A percentile compares a stretch with the other conserved stretches of the same genome.
phyloP scores from a whole-genome alignment of 2,329 filamentous ascomycete species.

The Colletotrichum shisoi region DNA sequence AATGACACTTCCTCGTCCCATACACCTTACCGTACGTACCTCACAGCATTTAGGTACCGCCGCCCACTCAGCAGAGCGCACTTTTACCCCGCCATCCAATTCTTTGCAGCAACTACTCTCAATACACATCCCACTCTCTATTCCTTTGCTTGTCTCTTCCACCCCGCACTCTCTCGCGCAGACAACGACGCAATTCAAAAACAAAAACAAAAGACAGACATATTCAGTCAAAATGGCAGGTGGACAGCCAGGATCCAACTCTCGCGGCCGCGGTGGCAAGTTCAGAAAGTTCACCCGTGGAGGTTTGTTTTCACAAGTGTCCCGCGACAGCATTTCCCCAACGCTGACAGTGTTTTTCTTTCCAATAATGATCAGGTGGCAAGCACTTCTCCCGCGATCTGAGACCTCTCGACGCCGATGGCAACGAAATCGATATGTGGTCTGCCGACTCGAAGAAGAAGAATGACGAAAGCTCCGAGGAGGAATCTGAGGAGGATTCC shows the following conservation, averaged over 20 bases:
- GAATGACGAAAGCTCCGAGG: slow-evolving; percentile 60
- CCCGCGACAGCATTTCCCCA: slow-evolving; percentile 13
- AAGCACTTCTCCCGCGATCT: slow-evolving; percentile 95
- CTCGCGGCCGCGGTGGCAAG: slow-evolving; percentile 87
- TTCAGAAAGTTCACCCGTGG: slow-evolving; percentile 93
- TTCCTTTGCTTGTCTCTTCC: background rate
- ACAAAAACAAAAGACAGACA: slow-evolving; percentile 36
- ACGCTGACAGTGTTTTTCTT: slow-evolving; percentile 32
- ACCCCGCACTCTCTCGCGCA: slow-evolving; percentile 38
- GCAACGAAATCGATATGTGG: slow-evolving; percentile 91
- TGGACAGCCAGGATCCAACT: slow-evolving; percentile 56
- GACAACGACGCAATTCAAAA: slow-evolving; percentile 23
- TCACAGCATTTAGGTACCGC: slow-evolving; percentile 21
- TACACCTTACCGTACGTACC: slow-evolving; percentile 1
- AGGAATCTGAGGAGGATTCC: slow-evolving; percentile 62
- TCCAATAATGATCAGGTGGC: slow-evolving; percentile 67
- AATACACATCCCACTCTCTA: slow-evolving; percentile 34
- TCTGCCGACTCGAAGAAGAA: slow-evolving; percentile 63
- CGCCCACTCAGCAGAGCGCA: slow-evolving; percentile 22
- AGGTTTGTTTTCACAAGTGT: slow-evolving; percentile 64
- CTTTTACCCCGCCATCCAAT: slow-evolving; percentile 34
- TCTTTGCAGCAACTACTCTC: slow-evolving; percentile 14
- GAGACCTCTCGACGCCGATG: slow-evolving; percentile 85
- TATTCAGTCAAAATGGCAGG: slow-evolving; percentile 55
- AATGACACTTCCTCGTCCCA: background rate